phyloP scores from a whole-genome alignment of 176 grass and related monocot genomes.

The Hsuehochloa calcarea region DNA sequence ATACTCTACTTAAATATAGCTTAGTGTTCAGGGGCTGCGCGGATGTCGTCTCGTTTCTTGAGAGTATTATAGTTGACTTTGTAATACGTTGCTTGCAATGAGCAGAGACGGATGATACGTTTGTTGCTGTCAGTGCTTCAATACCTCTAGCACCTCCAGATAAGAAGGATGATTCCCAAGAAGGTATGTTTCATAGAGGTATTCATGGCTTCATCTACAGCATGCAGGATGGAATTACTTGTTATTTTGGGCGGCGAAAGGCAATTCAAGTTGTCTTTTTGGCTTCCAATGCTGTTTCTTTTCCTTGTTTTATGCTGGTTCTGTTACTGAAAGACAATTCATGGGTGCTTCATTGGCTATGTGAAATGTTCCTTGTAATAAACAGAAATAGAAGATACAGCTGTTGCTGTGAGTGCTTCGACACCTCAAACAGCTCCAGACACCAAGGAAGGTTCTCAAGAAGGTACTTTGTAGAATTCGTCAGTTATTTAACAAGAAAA shows the following conservation, averaged over 20 bases:
- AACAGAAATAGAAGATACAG: neutral
- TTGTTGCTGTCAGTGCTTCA: neutral
- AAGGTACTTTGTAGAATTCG: constrained; percentile 5
- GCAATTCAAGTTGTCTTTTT: neutral
- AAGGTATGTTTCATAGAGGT: neutral
- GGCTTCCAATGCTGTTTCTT: neutral
- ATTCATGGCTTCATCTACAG: neutral
- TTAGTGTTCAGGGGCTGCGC: neutral
- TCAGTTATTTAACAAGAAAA: neutral
- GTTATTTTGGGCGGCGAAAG: neutral
- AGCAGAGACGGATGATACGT: neutral
- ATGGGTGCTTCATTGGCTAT: neutral
- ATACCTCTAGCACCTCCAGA: neutral
- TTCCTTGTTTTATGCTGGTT: neutral
- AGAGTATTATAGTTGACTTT: neutral
- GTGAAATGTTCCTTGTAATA: neutral
- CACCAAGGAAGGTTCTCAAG: neutral
- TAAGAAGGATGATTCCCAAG: neutral
- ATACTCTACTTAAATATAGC: constrained; percentile 15
- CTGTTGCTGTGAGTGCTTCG: neutral
- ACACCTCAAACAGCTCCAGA: neutral
- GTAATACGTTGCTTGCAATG: neutral
- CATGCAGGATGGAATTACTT: neutral
- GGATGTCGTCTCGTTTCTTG: constrained; percentile 8
- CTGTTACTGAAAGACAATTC: neutral